Percentiles rank a stretch among this genome's conserved stretches.
Evolutionary conservation across 495 filamentous ascomycete species (phyloP).

Genomic region (Rostrohypoxylon terebratum): DNA sequence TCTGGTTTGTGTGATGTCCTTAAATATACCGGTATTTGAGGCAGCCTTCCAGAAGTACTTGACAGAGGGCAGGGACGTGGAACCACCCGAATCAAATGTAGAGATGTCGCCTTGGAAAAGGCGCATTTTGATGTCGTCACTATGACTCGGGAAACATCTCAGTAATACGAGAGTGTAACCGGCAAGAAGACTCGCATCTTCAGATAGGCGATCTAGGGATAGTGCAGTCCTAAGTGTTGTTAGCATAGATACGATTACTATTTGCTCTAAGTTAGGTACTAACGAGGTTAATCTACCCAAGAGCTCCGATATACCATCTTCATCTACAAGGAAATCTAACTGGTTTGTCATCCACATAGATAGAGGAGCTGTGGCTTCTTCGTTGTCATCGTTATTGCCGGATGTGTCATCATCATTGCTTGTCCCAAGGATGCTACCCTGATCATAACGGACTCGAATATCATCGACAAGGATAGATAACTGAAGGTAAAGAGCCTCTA

Average conservation of each 20-base stretch:
- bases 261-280: conserved; percentile 42
- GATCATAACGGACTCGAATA: conserved; percentile 54
- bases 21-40: conserved; percentile 73
- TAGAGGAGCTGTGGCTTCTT: conserved; percentile 43
- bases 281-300: conserved; percentile 55
- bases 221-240: conserved; percentile 42
- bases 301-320: conserved; percentile 56
- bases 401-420: conserved; percentile 31
- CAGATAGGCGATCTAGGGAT: conserved; percentile 50
- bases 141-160: conserved; percentile 82
- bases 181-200: conserved; percentile 80
- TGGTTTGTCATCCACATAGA: conserved; percentile 50
- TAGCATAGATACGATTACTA: conserved; percentile 9
- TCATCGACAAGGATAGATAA: conserved; percentile 48
- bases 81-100: conserved; percentile 51
- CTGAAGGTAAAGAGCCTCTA: conserved; percentile 66
- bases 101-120: conserved; percentile 83
- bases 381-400: conserved; percentile 28
- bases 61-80: conserved; percentile 72
- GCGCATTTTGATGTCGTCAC: conserved; percentile 96
- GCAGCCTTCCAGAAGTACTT: conserved; percentile 91
- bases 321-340: conserved; percentile 53
- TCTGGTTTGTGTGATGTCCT: conserved; percentile 60
- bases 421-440: not conserved
- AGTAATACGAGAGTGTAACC: conserved; percentile 88